Conservation (phyloP, 768 basidiomycete species). For the Boletus insuetus region DNA sequence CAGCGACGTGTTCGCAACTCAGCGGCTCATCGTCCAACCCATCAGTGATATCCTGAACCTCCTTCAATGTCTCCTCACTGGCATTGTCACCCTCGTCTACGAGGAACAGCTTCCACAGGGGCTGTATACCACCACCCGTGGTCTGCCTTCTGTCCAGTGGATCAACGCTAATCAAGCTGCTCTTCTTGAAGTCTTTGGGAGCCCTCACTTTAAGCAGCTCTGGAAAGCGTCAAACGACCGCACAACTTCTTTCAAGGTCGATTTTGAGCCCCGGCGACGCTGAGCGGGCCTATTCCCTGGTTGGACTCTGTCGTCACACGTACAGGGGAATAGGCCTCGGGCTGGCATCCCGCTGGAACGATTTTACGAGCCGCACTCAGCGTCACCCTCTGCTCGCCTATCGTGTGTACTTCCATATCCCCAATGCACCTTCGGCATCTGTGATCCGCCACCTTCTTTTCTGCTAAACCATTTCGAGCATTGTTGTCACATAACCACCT, state of each 20-base stretch:
- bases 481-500: constrained; percentile 41
- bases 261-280: constrained; percentile 48
- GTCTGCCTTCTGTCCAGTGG: constrained; percentile 76
- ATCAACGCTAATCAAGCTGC: constrained; percentile 63
- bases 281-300: constrained; percentile 24
- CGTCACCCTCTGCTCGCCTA: constrained; percentile 8
- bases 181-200: constrained; percentile 73
- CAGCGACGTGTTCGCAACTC: constrained; percentile 69
- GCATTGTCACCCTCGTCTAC: constrained; percentile 66
- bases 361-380: constrained; percentile 1
- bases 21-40: constrained; percentile 64
- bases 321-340: constrained; percentile 8
- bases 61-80: constrained; percentile 71
- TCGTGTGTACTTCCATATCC: constrained; percentile 18
- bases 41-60: constrained; percentile 69
- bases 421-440: constrained; percentile 21
- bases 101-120: constrained; percentile 74
- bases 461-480: constrained; percentile 24
- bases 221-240: constrained; percentile 72
- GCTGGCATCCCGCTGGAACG: constrained; percentile 16
- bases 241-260: constrained; percentile 70
- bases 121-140: constrained; percentile 71
- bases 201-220: constrained; percentile 65
- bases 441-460: constrained; percentile 28
- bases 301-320: neutral